A percentile compares a stretch with the other conserved stretches of the same genome.
phyloP scores from a whole-genome alignment of 208 protist species.

The Entamoeba dispar region DNA sequence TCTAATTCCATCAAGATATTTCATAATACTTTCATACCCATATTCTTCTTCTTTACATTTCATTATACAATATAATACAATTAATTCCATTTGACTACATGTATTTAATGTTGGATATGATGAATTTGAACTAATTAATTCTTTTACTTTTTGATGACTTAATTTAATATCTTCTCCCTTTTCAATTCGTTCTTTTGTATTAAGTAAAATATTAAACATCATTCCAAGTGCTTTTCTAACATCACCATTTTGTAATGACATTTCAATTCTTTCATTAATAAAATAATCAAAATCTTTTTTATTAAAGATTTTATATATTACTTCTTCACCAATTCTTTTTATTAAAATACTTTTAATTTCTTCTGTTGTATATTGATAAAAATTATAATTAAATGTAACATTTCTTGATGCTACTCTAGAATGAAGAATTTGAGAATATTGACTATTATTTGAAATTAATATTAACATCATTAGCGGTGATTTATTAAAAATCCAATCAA shows the following conservation, averaged over 20 bases:
- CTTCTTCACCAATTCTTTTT: neutral
- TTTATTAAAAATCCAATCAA: neutral
- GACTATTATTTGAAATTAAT: neutral
- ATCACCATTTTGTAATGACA: neutral
- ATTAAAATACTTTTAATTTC: neutral
- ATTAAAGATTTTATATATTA: neutral
- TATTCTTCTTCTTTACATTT: neutral
- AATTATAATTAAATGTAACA: neutral
- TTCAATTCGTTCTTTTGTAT: neutral
- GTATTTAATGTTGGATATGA: neutral
- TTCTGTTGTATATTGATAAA: neutral
- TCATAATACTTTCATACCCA: neutral
- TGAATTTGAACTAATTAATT: neutral
- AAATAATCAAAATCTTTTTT: neutral
- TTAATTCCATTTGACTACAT: neutral
- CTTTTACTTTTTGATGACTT: neutral
- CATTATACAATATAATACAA: neutral
- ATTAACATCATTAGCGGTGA: neutral
- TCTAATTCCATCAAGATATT: neutral
- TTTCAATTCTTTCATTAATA: neutral
- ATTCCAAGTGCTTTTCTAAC: neutral
- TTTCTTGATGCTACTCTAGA: neutral
- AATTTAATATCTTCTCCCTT: neutral
- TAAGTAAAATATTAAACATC: neutral
- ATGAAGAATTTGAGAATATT: neutral